phyloP scores from a whole-genome alignment of 768 basidiomycete genomes.

The Mycena floridula region DNA sequence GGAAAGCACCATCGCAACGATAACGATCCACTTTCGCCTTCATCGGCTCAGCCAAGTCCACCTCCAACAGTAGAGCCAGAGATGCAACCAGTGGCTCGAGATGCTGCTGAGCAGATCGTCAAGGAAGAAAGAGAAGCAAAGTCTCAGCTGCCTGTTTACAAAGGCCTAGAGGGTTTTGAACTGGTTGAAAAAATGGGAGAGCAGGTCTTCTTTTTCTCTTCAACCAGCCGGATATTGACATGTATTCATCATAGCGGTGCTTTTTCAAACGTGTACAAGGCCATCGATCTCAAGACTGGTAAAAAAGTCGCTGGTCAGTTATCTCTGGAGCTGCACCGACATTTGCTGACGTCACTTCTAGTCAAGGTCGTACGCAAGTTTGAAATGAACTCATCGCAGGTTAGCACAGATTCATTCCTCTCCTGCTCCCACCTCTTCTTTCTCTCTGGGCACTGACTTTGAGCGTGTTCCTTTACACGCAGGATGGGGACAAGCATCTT shows the following conservation, averaged over 20 bases:
- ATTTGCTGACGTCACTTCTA: conserved; percentile 22
- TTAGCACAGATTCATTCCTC: conserved; percentile 39
- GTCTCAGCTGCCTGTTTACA: conserved; percentile 77
- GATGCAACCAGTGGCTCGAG: conserved; percentile 19
- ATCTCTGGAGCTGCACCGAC: conserved; percentile 5
- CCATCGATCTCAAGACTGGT: conserved; percentile 57
- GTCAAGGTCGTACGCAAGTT: conserved; percentile 95
- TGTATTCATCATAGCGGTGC: conserved; percentile 43
- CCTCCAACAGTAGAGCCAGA: conserved; percentile 9
- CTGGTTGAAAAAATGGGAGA: conserved; percentile 89
- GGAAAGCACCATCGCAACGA: conserved; percentile 59
- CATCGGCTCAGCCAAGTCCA: conserved; percentile 9
- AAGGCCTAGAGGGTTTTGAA: conserved; percentile 75
- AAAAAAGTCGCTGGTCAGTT: conserved; percentile 77
- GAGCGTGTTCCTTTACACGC: conserved; percentile 7
- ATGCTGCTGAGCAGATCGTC: conserved; percentile 62
- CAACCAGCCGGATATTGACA: conserved; percentile 30
- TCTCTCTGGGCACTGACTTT: conserved; percentile 16
- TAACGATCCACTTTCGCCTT: conserved; percentile 17
- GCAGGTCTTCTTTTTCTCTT: conserved; percentile 42
- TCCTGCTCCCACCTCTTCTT: conserved; percentile 15
- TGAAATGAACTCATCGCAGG: conserved; percentile 88
- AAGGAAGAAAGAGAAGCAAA: conserved; percentile 70
- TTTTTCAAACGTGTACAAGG: conserved; percentile 81
- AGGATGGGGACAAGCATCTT: conserved; percentile 92